Evolutionary conservation across 2,329 filamentous ascomycete species (phyloP).

Genomic region (Talaromyces sp.): DNA sequence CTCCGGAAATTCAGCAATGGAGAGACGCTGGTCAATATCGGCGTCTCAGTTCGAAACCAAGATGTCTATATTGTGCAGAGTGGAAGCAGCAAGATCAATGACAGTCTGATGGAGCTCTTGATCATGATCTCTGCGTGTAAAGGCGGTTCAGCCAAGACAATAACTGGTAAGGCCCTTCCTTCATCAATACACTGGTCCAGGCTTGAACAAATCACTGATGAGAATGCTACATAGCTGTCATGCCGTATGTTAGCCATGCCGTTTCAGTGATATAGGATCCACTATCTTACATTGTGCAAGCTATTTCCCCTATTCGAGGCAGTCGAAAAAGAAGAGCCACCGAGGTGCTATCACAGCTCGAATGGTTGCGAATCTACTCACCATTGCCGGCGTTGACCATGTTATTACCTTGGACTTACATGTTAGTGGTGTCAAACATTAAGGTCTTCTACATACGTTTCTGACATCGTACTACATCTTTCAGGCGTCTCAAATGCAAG

Average conservation of each 20-base stretch:
- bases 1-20: slow-evolving; percentile 65
- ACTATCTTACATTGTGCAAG: slow-evolving; percentile 30
- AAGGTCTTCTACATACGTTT: slow-evolving; percentile 15
- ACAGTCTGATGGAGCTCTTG: slow-evolving; percentile 97
- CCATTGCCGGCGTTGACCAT: slow-evolving; percentile 92
- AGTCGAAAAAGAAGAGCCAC: slow-evolving; percentile 98
- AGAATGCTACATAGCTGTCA: slow-evolving; percentile 33
- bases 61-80: slow-evolving; percentile 99
- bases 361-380: slow-evolving; percentile 92
- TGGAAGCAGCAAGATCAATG: slow-evolving; percentile 91
- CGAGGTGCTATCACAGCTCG: slow-evolving; percentile 92
- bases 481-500: slow-evolving; percentile 91
- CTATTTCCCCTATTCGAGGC: slow-evolving; percentile 98
- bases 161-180: slow-evolving; percentile 65
- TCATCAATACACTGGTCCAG: background rate
- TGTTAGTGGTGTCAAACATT: slow-evolving; percentile 40
- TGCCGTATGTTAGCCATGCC: slow-evolving; percentile 41
- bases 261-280: slow-evolving; percentile 19
- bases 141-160: slow-evolving; percentile 91
- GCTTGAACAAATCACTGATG: slow-evolving; percentile 6
- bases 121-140: slow-evolving; percentile 99
- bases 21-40: slow-evolving; percentile 64
- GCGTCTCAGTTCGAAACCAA: slow-evolving; percentile 78
- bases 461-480: slow-evolving; percentile 13
- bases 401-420: slow-evolving; percentile 97